Base-by-base conservation (phyloP, 164 flowering plant species). In the Buxus sempervirens region DNA sequence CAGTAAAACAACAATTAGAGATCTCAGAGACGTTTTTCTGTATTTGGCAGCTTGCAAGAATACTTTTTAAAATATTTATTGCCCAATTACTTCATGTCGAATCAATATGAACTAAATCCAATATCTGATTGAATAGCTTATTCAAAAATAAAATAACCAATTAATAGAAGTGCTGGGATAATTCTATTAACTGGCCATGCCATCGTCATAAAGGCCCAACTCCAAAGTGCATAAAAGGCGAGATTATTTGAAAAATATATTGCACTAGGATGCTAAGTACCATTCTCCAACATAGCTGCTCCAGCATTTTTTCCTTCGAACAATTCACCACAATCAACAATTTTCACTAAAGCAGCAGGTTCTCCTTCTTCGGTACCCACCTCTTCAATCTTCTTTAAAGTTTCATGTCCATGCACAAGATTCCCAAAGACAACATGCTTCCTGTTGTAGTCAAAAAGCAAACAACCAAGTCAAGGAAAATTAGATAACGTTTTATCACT, bases 351-450 rank as follows among this genome's bases (percentile, higher is more conserved):
- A 36, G 82, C 93, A 72, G 76, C 53, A 66, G 94, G 97, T 51
- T 38, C 75, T 23, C 88, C 92, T n/a, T 86, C 83, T 53, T 86
- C 97, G 79, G 87, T 87, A 59, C 87, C 97, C 4, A 72, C 85
- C 69, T 63, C 62, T 72, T 96, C 99, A 56, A 96, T 93, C 75
- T 78, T 89, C 71, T 82, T 84, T 73, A 96, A 59, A 62, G 88
- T 84, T 55, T 89, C 89, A 25, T 67, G 76, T 27, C 99, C 98
- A 66, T 86, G 77, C 58, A 93, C 85, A 71, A 96, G 90, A 80
- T 89, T 91, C 62, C 99, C 99, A 81, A 96, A 90, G 9, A 90
- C 96, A 58, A 88, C 84, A 76, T 76, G 77, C 76, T 87, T 89
- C 83, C 99, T 96, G 88, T 74, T 27, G 68, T 65, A 58, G 48